Conservation (phyloP, 2,329 filamentous ascomycete species). For the Neospermospora avenae region DNA sequence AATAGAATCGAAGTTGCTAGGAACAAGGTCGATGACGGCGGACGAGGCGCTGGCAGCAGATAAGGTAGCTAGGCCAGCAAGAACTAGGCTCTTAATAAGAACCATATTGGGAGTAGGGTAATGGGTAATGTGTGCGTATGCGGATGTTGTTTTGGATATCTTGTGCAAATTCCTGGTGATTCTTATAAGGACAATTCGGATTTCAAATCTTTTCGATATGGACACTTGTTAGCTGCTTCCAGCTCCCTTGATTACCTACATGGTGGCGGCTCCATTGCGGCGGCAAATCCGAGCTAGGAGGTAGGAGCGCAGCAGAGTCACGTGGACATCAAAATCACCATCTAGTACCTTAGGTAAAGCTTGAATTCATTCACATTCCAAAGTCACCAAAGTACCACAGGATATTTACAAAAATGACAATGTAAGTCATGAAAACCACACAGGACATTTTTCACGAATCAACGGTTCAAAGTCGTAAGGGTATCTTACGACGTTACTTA, state of each 20-base stretch:
- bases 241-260: neutral
- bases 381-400: no score
- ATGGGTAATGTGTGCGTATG: neutral
- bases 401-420: no score
- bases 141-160: neutral
- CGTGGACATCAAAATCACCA: no score
- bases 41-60: slow-evolving; percentile 49
- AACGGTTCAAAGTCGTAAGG: no score
- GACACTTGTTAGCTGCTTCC: slow-evolving; percentile 7
- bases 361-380: no score
- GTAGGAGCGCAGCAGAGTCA: no score
- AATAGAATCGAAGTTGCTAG: slow-evolving; percentile 86
- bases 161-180: neutral
- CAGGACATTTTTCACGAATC: no score
- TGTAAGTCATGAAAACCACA: no score
- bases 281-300: neutral
- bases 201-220: slow-evolving; percentile 8
- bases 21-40: slow-evolving; percentile 84
- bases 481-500: no score
- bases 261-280: neutral
- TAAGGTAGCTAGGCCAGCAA: slow-evolving; percentile 45
- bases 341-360: no score
- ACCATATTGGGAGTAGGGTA: slow-evolving; percentile 28
- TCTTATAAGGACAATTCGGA: neutral
- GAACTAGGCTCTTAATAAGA: slow-evolving; percentile 57